Evolutionary conservation across 2,329 filamentous ascomycete species (phyloP), one percentile per base, ranked within the genome.

Genomic region (Beauveria sp.): DNA sequence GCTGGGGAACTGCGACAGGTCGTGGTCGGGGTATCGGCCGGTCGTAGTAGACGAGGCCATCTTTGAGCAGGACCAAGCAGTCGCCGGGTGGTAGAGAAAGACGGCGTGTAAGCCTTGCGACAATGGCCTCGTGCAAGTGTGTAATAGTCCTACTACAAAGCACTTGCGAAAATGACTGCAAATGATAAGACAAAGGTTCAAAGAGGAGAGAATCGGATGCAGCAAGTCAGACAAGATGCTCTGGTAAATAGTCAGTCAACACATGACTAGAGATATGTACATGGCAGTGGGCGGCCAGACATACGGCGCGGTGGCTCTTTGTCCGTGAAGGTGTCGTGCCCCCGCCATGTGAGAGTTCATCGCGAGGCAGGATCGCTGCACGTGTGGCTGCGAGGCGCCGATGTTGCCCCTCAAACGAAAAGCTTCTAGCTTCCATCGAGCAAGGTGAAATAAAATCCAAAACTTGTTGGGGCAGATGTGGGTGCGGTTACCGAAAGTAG

Each of bases 1-100:
- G 1, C 69, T 47, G 0, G 81, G 81, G 63, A 83, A 84, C 45
- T 71, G 64, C 12, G 77, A 72, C 57, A 78, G 68, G 62, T 81
- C 75, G 65, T 78, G 75, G 9, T 68, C 67, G 45, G 66, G 65
- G 46, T 65, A 67, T 28, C 63, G 63, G 53, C 28, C 49, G 58
- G n/a, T 16, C 5, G 55, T 46, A 30, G 42, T 53, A 16, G 40
- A n/a, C 34, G 60, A 42, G 42, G 58, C 58, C 55, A 59, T 55
- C 24, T 40, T 20, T 34, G 60, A 30, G n/a, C 54, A n/a, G 5
- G 8, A 10, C 5, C 16, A 14, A 20, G 22, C 14, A 42, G 20
- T 9, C 16, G 28, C 22, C 43, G 9, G 20, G 14, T 9, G 7
- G 20, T 24, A 7, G n/a, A 9, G 18, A n/a, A 3, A 2, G 52